Base-by-base conservation (phyloP, 1,139 yeast genomes). In the Trichomonascaceae sp. region DNA sequence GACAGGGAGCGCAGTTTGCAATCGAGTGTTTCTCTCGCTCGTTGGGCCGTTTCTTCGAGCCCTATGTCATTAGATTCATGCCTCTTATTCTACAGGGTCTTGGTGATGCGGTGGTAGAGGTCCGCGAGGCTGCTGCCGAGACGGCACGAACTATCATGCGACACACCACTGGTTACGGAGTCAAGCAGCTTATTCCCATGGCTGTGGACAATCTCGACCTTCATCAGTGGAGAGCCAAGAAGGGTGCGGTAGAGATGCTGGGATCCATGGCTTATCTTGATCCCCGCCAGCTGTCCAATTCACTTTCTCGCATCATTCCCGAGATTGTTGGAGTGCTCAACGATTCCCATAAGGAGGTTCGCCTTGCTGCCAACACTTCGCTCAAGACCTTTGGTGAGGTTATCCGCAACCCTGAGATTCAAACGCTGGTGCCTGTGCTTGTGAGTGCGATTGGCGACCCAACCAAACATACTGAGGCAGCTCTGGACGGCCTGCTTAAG, bases 251-350 rank as follows among this genome's bases (percentile, higher is more conserved):
- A 20, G 98, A 92, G 52, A 63, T 89, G 40, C 67, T 89, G 33
- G 98, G 99, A 57, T 76, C 95, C 17, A 92, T 89, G 98, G 98
- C 98, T 0, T 89, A 87, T 54, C 67, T 92, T 44, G 96, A 89
- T 50, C 98, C 98, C 4, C 70, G 92, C 2, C 98, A 89, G 54
- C 67, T 92, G 46, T 84, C 97, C 4, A 72, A 87, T 0, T 84
- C 95, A 1, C 65, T 89, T 47, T 81, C 95, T 0, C 73, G 76
- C 0, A 87, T 89, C 59, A 82, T 89, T 41, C 99, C 99, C 2
- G 94, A 87, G 52, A 84, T 89, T 59, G 98, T 89, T 37, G 89
- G 93, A 45, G 95, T 87, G 15, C 65, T 92, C 51, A 87, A 82
- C 51, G 98, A 89, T 47, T 74, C 96, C 0, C 99, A 89, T 56